Evolutionary conservation across 768 basidiomycete genomes (phyloP).

Genomic region (Cyclocybe cylindracea): DNA sequence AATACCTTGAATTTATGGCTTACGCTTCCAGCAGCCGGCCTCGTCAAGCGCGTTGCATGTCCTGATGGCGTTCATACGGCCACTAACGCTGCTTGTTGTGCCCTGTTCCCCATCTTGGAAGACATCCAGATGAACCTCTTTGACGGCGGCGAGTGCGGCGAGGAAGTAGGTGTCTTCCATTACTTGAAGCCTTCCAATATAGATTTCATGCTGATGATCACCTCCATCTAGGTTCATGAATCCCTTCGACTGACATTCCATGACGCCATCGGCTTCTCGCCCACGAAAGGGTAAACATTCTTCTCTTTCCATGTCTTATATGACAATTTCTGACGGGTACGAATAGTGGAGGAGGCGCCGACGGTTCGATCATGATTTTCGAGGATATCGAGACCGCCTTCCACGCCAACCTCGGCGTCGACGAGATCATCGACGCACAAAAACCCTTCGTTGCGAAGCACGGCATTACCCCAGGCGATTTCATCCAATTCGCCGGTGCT

Average conservation of each 20-base stretch:
- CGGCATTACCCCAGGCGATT: constrained; percentile 42
- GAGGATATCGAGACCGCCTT: constrained; percentile 40
- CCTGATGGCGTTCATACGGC: constrained; percentile 28
- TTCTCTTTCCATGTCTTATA: not conserved
- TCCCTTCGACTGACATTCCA: constrained; percentile 39
- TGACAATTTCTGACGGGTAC: not conserved
- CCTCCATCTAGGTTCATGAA: constrained; percentile 22
- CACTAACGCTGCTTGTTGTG: constrained; percentile 27
- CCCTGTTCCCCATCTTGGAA: constrained; percentile 24
- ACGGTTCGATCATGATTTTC: constrained; percentile 53
- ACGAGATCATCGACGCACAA: constrained; percentile 39
- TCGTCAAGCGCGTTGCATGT: constrained; percentile 23
- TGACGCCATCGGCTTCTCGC: constrained; percentile 46
- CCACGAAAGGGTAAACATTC: constrained; percentile 26
- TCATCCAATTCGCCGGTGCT: constrained; percentile 51
- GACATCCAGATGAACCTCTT: constrained; percentile 25
- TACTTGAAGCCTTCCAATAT: not conserved
- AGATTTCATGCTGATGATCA: not conserved
- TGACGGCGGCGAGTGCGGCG: constrained; percentile 29
- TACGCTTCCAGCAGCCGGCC: too few species aligned
- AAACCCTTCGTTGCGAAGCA: constrained; percentile 33
- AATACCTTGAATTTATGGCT: too few species aligned
- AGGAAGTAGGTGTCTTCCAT: constrained; percentile 19
- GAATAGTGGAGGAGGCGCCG: constrained; percentile 42
- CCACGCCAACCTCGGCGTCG: constrained; percentile 43